A percentile compares a stretch with the other conserved stretches of the same genome.
Conservation (phyloP, 129 eudicot species). For the Chrysanthemum makinoi region DNA sequence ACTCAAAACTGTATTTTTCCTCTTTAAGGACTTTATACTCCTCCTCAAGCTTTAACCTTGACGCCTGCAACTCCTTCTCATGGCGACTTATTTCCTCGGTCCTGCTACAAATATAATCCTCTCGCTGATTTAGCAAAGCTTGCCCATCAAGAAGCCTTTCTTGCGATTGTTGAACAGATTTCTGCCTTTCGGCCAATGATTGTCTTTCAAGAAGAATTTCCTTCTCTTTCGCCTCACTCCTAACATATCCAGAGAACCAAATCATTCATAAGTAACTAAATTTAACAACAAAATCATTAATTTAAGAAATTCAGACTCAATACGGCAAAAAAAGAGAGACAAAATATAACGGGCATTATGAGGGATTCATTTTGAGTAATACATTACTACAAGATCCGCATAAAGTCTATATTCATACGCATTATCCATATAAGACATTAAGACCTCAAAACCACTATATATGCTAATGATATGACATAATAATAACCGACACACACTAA, state of each 20-base stretch:
- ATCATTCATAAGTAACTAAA: neutral
- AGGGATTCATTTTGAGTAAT: neutral
- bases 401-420: neutral
- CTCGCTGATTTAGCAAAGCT: slow-evolving; percentile 78
- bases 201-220: slow-evolving; percentile 73
- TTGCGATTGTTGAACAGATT: slow-evolving; percentile 58
- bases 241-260: slow-evolving; percentile 24
- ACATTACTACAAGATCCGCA: neutral
- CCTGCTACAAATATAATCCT: slow-evolving; percentile 56
- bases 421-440: neutral
- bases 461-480: slow-evolving; percentile 1
- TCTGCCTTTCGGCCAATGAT: slow-evolving; percentile 76
- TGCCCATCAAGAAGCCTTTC: slow-evolving; percentile 80
- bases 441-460: neutral
- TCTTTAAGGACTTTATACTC: slow-evolving; percentile 49
- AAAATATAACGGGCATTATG: neutral
- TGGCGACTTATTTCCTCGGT: slow-evolving; percentile 55
- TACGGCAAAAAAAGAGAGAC: slow-evolving; percentile 8
- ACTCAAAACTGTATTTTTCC: slow-evolving; percentile 49
- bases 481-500: neutral
- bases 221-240: slow-evolving; percentile 83
- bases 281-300: neutral
- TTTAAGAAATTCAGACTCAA: neutral
- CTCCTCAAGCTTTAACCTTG: slow-evolving; percentile 44
- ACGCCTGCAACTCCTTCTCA: slow-evolving; percentile 69